Evolutionary conservation across 1,284 basidiomycete species (phyloP).

Genomic region (Sanghuangporus baumii): DNA sequence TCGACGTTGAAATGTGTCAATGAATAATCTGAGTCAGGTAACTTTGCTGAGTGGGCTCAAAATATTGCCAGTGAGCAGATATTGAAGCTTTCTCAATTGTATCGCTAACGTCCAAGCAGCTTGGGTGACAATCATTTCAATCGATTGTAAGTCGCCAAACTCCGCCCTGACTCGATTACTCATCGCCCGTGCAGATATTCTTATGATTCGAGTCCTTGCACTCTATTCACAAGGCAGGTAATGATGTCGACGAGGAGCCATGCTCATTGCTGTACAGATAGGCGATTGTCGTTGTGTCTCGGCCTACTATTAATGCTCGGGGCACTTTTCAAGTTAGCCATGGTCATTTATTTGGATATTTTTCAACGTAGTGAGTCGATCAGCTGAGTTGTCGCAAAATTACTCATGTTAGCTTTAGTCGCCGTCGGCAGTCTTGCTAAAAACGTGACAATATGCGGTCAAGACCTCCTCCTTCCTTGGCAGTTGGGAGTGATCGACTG

Average conservation of each 20-base stretch:
- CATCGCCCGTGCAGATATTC: background rate
- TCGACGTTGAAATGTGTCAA: background rate
- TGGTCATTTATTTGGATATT: background rate
- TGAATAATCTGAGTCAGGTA: background rate
- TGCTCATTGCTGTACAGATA: background rate
- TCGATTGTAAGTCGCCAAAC: background rate
- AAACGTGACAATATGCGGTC: background rate
- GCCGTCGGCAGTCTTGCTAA: background rate
- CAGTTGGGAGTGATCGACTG: background rate
- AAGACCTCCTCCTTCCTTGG: background rate
- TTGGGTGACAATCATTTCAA: background rate
- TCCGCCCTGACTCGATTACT: background rate
- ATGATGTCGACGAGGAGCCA: background rate
- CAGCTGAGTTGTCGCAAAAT: background rate
- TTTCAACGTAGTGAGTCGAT: background rate
- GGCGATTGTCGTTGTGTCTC: background rate
- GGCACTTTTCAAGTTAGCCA: background rate
- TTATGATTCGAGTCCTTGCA: conserved; percentile 8
- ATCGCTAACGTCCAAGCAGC: background rate
- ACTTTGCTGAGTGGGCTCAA: background rate
- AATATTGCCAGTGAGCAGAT: background rate
- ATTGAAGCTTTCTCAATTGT: background rate
- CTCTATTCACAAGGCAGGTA: background rate
- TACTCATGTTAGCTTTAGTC: background rate
- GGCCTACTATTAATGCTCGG: background rate